phyloP scores from a whole-genome alignment of 169 alveolate genomes.

The Cryptosporidium viatorum region DNA sequence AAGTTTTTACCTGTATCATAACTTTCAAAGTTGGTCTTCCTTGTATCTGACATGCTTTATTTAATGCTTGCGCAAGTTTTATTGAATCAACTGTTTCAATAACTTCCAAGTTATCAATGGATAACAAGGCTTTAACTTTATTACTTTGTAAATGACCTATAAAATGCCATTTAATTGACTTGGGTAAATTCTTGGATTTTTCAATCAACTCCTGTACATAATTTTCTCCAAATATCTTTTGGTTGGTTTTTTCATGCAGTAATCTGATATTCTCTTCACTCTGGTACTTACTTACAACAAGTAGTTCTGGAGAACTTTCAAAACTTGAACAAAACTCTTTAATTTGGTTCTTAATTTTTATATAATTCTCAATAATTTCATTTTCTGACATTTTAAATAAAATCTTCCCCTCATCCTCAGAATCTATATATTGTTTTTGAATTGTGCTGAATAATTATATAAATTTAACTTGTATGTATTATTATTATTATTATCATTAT shows the following conservation, averaged over 20 bases:
- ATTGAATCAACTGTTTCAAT: conserved; percentile 91
- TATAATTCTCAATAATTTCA: conserved; percentile 28
- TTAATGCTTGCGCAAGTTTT: conserved; percentile 86
- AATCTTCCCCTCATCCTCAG: background rate
- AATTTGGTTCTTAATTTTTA: background rate
- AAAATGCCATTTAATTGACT: conserved; percentile 93
- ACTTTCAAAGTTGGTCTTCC: conserved; percentile 79
- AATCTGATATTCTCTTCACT: conserved; percentile 37
- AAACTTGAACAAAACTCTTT: background rate
- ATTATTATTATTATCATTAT: background rate
- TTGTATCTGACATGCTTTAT: conserved; percentile 81
- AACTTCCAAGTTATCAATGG: conserved; percentile 85
- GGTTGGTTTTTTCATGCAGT: conserved; percentile 82
- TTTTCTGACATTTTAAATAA: background rate
- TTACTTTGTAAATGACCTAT: conserved; percentile 94
- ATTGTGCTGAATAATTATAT: background rate
- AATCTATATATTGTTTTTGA: background rate
- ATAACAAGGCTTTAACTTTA: conserved; percentile 87
- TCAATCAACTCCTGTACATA: conserved; percentile 90
- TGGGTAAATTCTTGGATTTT: conserved; percentile 87
- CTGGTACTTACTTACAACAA: conserved; percentile 61
- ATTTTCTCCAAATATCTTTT: conserved; percentile 93
- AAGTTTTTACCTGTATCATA: conserved; percentile 89
- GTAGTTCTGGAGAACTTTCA: conserved; percentile 34
- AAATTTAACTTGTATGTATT: too few relatives aligned